A percentile compares a stretch with the other conserved stretches of the same genome.
phyloP scores from a whole-genome alignment of 257 asterid species.

The Catharanthus roseus region DNA sequence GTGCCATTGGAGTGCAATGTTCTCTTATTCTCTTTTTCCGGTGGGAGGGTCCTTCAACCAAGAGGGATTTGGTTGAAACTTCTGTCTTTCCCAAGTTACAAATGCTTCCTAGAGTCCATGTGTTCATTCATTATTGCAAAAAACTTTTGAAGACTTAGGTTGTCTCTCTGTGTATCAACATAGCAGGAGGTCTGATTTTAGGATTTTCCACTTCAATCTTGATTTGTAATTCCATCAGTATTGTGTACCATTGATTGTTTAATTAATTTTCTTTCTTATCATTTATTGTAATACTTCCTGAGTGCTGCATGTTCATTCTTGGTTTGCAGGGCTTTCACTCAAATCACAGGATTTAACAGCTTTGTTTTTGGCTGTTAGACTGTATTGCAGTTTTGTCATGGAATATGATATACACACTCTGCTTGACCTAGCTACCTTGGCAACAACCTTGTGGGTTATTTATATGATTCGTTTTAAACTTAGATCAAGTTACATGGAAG shows the following conservation, averaged over 20 bases:
- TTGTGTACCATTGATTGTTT: background rate
- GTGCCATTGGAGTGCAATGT: background rate
- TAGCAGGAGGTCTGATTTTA: background rate
- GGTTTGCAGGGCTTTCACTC: slow-evolving; percentile 72
- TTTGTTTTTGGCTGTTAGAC: slow-evolving; percentile 83
- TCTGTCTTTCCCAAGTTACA: background rate
- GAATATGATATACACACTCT: slow-evolving; percentile 93
- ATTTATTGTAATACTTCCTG: background rate
- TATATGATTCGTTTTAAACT: slow-evolving; percentile 74
- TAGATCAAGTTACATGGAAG: slow-evolving; percentile 81
- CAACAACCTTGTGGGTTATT: slow-evolving; percentile 89
- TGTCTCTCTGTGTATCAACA: background rate
- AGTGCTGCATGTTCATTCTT: background rate
- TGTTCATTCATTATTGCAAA: background rate
- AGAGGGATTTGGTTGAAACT: too few relatives aligned
- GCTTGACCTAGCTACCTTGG: slow-evolving; percentile 87
- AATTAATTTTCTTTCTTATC: background rate
- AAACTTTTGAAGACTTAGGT: background rate
- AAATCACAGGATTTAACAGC: slow-evolving; percentile 96
- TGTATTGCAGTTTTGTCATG: slow-evolving; percentile 92
- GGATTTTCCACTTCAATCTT: background rate
- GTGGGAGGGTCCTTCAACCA: background rate
- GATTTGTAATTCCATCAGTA: background rate
- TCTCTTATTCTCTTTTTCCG: background rate
- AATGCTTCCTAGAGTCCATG: background rate